A percentile compares a stretch with the other conserved stretches of the same genome.
phyloP scores from a whole-genome alignment of 106 monocot genomes.

The Dioscorea dumetorum region DNA sequence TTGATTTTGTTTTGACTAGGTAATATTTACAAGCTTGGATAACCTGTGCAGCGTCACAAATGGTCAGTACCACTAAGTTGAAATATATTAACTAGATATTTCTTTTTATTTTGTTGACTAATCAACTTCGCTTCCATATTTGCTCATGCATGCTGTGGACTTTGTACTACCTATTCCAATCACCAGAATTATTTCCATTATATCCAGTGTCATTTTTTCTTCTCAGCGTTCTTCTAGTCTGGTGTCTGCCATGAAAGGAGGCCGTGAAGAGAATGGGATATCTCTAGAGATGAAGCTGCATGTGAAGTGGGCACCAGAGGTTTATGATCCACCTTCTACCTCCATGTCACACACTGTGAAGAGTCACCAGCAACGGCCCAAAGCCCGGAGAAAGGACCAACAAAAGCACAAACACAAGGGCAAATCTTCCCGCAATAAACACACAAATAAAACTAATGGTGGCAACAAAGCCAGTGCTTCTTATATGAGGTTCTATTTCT shows the following conservation, averaged over 20 bases:
- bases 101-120: background rate
- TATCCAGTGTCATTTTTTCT: background rate
- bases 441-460: constrained; percentile 6
- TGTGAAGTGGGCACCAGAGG: constrained; percentile 80
- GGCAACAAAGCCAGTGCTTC: background rate
- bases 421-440: constrained; percentile 30
- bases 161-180: background rate
- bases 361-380: constrained; percentile 27
- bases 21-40: too few species aligned
- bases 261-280: constrained; percentile 33
- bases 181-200: background rate
- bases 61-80: too few species aligned
- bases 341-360: constrained; percentile 52
- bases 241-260: constrained; percentile 71
- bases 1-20: too few species aligned
- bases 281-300: constrained; percentile 15
- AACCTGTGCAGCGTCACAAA: too few species aligned
- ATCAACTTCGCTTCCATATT: background rate
- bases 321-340: constrained; percentile 69
- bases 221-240: constrained; percentile 36
- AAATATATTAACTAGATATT: background rate
- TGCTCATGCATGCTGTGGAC: background rate
- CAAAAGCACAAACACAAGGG: constrained; percentile 47
- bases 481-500: constrained; percentile 9
- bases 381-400: constrained; percentile 40